These are phyloP conservation scores for Pulveroboletus sp. DNA, from an alignment of 768 basidiomycete genomes.

Conservation along the genomic window DNA sequence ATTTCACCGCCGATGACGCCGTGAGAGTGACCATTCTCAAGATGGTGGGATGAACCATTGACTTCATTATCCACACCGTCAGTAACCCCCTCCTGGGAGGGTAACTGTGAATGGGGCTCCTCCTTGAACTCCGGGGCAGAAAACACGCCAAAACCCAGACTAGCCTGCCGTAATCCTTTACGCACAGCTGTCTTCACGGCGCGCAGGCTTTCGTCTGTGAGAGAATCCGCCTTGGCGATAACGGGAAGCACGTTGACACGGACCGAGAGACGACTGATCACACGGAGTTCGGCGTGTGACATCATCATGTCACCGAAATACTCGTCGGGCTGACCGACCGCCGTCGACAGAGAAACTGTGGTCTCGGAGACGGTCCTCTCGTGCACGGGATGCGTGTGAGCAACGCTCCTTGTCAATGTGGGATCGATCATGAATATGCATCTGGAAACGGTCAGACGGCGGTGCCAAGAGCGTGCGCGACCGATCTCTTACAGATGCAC, in stretches of 20 bases:
- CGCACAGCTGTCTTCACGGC: constrained; percentile 72
- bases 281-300: constrained; percentile 73
- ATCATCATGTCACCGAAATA: constrained; percentile 52
- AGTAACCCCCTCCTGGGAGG: constrained; percentile 13
- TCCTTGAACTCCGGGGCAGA: constrained; percentile 36
- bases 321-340: constrained; percentile 48
- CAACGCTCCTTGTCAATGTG: constrained; percentile 51
- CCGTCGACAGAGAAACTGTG: constrained; percentile 47
- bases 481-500: constrained; percentile 66
- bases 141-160: constrained; percentile 76
- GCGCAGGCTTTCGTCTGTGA: constrained; percentile 72
- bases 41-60: constrained; percentile 29
- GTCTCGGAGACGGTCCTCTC: constrained; percentile 61
- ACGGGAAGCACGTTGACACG: constrained; percentile 81
- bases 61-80: constrained; percentile 24
- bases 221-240: constrained; percentile 73
- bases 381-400: constrained; percentile 47
- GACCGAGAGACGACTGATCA: constrained; percentile 68
- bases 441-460: constrained; percentile 35
- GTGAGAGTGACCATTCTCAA: constrained; percentile 20
- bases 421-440: constrained; percentile 88
- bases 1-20: constrained; percentile 38
- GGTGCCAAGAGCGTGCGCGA: neutral
- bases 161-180: constrained; percentile 57
- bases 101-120: constrained; percentile 7